phyloP scores from a whole-genome alignment of 2,329 filamentous ascomycete species.

The Chaetomiaceae sp. region DNA sequence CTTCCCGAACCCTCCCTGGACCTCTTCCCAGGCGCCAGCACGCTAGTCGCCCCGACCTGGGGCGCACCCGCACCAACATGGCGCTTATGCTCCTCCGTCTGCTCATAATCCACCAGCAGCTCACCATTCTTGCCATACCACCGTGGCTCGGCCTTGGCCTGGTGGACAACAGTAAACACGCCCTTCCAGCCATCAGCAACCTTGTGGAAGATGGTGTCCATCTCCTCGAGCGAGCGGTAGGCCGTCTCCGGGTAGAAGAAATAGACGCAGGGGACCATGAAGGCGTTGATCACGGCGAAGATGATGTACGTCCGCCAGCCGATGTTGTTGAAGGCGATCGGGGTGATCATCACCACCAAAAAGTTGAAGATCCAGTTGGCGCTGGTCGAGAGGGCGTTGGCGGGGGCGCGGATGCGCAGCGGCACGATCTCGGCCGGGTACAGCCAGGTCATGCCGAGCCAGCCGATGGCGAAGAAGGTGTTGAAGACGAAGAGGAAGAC shows the following conservation, averaged over 20 bases:
- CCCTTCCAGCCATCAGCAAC: constrained; percentile 38
- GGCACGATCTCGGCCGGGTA: constrained; percentile 55
- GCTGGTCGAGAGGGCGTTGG: constrained; percentile 56
- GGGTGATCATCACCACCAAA: constrained; percentile 56
- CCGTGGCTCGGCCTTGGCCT: constrained; percentile 45
- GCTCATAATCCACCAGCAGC: constrained; percentile 44
- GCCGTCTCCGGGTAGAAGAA: constrained; percentile 63
- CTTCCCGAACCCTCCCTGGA: neutral
- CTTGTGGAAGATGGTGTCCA: constrained; percentile 60
- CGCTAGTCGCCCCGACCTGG: neutral
- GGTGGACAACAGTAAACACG: constrained; percentile 38
- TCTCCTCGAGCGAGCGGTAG: constrained; percentile 60
- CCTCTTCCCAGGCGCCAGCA: neutral
- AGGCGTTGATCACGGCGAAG: constrained; percentile 60
- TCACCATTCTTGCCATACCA: constrained; percentile 57
- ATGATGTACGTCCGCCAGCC: constrained; percentile 50
- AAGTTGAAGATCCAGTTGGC: constrained; percentile 54
- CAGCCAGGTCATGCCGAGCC: constrained; percentile 54
- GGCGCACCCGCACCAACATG: no score
- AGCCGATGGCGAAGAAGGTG: constrained; percentile 48
- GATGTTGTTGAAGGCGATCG: constrained; percentile 56
- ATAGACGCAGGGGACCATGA: constrained; percentile 54
- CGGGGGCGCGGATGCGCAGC: constrained; percentile 48
- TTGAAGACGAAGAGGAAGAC: constrained; percentile 49
- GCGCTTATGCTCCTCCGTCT: constrained; percentile 27